Base-by-base conservation (phyloP, 2,329 filamentous ascomycete species). In the Exophiala sp. region DNA sequence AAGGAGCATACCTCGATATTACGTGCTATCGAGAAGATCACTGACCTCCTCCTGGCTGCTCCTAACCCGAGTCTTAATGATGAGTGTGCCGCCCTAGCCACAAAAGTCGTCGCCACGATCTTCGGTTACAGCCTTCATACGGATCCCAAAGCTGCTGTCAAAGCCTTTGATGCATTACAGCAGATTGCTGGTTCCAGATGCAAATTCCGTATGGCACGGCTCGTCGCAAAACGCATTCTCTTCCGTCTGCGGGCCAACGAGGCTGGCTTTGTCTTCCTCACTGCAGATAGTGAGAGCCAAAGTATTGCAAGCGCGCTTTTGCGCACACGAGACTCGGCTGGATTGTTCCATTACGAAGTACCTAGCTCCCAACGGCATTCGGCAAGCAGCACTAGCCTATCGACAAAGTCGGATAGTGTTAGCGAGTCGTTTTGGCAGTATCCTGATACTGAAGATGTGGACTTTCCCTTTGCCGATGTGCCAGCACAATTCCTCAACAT, bases 221-320 rank as follows among this genome's bases (percentile, higher is more conserved):
- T 94, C 21, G 85, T 84, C 10, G 85, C 86, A 2, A 82, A 91
- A 76, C 90, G 89, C 64, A 72, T 92, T 40, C 75, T 96, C 2
- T 92, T 95, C 67, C 84, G 91, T 40, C 74, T 96, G 29, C 83
- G 91, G 54, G 89, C 90, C 18, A 90, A 96, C 69, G 89, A 87
- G 67, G 83, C 87, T 8, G 83, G 91, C 61, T 81, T 85, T 41
- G 80, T 96, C 3, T 89, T 87, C 54, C 75, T 96, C 49, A 84
- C 84, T 6, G 72, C 81, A 33, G 80, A 83, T 29, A 83, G 86
- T 1, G 89, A 95, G 66, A 87, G 84, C 24, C 83, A 86, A 60
- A 83, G 83, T 49, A 75, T 96, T 20, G 89, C 91, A 24, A 79
- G 83, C 12, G 79, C 86, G 5, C 74, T 96, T 8, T 86, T 84